Evolutionary conservation across 2,329 filamentous ascomycete genomes (phyloP).

Genomic region (Colletotrichum plurivorum): DNA sequence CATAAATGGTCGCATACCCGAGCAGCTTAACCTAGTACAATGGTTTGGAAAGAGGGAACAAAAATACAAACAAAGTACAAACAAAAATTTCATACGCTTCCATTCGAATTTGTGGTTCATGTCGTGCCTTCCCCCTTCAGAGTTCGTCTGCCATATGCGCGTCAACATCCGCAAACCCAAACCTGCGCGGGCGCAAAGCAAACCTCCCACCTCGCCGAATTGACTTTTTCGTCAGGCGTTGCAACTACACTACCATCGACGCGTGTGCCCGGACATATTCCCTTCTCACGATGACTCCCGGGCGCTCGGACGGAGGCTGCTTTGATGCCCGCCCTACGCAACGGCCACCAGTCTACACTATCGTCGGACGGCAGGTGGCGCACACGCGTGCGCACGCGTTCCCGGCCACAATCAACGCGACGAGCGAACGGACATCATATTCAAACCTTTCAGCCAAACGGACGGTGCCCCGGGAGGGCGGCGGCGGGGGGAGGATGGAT

Average conservation of each 20-base stretch:
- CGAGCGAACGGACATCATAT: too few species aligned
- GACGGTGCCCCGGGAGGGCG: too few species aligned
- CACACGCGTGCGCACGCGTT: too few species aligned
- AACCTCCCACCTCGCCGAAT: neutral
- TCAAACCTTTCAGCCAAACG: too few species aligned
- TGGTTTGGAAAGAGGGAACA: conserved; percentile 4
- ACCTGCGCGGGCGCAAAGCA: too few species aligned
- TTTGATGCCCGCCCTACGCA: neutral
- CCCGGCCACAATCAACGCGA: too few species aligned
- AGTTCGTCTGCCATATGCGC: too few species aligned
- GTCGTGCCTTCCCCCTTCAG: too few species aligned
- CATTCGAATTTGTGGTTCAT: neutral
- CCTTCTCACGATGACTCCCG: neutral
- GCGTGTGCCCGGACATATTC: neutral
- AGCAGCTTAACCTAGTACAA: neutral
- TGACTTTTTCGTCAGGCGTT: conserved; percentile 7
- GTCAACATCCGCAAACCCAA: neutral
- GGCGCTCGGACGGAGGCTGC: conserved; percentile 1
- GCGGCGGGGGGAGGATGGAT: neutral
- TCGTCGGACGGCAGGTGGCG: neutral
- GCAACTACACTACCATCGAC: conserved; percentile 5
- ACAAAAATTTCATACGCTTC: neutral
- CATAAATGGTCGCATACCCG: neutral
- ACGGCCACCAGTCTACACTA: neutral
- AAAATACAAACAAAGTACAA: conserved; percentile 10